Conservation (phyloP, 106 monocot genomes). For the Acorus gramineus region DNA sequence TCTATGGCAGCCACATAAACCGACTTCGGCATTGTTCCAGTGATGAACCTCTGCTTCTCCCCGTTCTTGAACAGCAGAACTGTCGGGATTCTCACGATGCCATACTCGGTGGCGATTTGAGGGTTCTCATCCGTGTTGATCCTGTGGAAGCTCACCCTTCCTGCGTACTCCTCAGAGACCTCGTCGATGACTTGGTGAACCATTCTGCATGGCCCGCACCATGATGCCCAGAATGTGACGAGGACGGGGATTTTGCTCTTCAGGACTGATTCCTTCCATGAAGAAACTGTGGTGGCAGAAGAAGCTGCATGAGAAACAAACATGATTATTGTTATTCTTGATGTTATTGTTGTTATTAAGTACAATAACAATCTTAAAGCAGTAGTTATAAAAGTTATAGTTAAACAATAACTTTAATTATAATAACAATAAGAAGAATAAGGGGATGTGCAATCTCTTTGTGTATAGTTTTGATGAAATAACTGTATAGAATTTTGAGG, state of each 20-base stretch:
- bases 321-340: too few species aligned
- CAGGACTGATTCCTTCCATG: conserved; percentile 59
- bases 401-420: too few species aligned
- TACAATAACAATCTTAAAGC: too few species aligned
- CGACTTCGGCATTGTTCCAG: conserved; percentile 79
- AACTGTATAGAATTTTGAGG: too few species aligned
- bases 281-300: conserved; percentile 30
- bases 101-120: conserved; percentile 38
- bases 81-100: conserved; percentile 59
- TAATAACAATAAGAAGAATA: too few species aligned
- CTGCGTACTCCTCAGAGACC: conserved; percentile 58
- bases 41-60: conserved; percentile 48
- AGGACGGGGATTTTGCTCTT: conserved; percentile 51
- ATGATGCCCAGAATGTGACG: conserved; percentile 77
- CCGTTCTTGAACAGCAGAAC: conserved; percentile 68
- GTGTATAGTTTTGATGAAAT: too few species aligned
- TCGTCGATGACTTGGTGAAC: conserved; percentile 58
- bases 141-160: conserved; percentile 48
- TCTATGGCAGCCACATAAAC: conserved; percentile 78
- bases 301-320: too few species aligned
- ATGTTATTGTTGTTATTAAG: too few species aligned
- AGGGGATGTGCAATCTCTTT: too few species aligned
- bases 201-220: conserved; percentile 92
- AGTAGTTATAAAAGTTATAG: too few species aligned
- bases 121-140: conserved; percentile 66